These are phyloP conservation scores for Dioscorea dumetorum DNA, from an alignment of 106 monocot species.

Conservation along the genomic window DNA sequence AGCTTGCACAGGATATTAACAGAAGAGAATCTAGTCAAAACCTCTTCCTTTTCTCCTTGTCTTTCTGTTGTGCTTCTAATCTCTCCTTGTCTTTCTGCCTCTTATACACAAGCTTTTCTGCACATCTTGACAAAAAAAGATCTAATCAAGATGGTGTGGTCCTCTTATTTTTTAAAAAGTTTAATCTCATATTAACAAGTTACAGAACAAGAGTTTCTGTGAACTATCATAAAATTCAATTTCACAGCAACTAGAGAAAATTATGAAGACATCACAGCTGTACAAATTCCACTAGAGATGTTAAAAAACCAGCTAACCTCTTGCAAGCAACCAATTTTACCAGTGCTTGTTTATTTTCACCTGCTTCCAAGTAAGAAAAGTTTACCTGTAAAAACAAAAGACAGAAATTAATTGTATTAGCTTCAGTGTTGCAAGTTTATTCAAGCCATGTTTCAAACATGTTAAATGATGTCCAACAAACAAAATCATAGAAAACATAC, in stretches of 20 bases:
- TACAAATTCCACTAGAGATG: no score
- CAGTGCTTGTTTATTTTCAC: slow-evolving; percentile 91
- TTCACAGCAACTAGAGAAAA: no score
- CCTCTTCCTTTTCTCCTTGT: slow-evolving; percentile 37
- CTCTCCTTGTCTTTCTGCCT: slow-evolving; percentile 43
- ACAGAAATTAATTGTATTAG: background rate
- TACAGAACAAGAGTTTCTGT: no score
- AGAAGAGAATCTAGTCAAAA: slow-evolving; percentile 1
- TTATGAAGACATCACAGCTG: no score
- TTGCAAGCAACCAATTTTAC: slow-evolving; percentile 94
- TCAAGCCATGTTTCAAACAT: background rate
- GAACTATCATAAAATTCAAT: no score
- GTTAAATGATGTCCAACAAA: background rate
- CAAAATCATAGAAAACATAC: slow-evolving; percentile 16
- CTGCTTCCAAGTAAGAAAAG: slow-evolving; percentile 88
- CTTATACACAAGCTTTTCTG: slow-evolving; percentile 70
- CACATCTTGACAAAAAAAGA: slow-evolving; percentile 42
- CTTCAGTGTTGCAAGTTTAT: no score
- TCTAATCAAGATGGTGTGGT: slow-evolving; percentile 8
- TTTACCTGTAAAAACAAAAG: slow-evolving; percentile 53
- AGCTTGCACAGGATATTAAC: no score
- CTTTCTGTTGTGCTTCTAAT: slow-evolving; percentile 17
- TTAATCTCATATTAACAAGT: no score
- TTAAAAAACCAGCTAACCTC: slow-evolving; percentile 37
- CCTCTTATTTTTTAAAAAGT: no score